Base-by-base conservation (phyloP, 257 asterid genomes). In the Penstemon barbatus region DNA sequence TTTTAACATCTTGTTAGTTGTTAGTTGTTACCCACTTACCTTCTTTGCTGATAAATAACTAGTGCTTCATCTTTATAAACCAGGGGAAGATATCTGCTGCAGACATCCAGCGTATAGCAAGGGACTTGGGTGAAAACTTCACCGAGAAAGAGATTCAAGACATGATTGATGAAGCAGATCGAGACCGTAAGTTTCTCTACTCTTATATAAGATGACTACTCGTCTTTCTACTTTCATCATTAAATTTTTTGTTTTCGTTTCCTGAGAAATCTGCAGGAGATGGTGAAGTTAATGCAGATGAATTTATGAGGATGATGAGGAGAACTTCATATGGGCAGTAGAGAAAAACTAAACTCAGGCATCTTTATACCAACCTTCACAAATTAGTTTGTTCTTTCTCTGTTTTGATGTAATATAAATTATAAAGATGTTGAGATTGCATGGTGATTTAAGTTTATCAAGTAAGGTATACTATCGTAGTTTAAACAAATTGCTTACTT, bases 121-220 rank as follows among this genome's bases (percentile, higher is more conserved):
- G 69, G 66, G 92, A 93, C 60, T 78, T 93, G 86, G 96, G 95
- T 62, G 96, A 90, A 78, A 72, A 74, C 36, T 90, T 93, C 71
- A 76, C 89, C 5, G 89, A 80, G 7, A 84, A 65, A 74, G 97
- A 93, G 80, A 86, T 93, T 68, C 96, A 84, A 74, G 97, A 89
- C 74, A 93, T 93, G 99, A 77, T 91, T 61, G 90, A 81, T n/a
- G 96, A 84, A 77, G 97, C 99, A 41, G 97, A 93, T 65, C 89
- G 90, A 48, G 99, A 93, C 52, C 84, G 99, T 93, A 87, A 85
- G 89, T 78, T 75, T 69, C 76, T 61, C 60, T 68, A 4, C 61
- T 53, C 65, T 46, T 46, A 46, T 46, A 3, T 46, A 46, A 46
- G 52, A 46, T 46, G 11, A 7, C 8, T 46, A 12, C 52, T 4